Evolutionary conservation across 345 rosid species (phyloP).

Genomic region (Geranium brycei): DNA sequence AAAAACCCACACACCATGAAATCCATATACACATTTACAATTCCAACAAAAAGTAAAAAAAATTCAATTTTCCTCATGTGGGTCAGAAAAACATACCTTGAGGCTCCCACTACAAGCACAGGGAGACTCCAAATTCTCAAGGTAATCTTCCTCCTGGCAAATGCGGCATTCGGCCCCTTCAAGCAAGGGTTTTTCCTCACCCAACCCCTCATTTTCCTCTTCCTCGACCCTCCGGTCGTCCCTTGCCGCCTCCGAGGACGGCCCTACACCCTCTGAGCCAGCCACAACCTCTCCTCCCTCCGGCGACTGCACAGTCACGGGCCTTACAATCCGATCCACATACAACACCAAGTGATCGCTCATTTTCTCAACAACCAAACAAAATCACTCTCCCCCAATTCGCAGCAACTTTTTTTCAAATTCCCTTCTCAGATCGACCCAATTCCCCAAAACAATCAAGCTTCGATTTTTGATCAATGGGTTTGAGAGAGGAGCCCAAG

Average conservation of each 20-base stretch:
- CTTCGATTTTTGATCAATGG: neutral
- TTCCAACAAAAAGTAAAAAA: neutral
- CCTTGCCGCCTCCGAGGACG: constrained; percentile 7
- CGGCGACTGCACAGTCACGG: constrained; percentile 14
- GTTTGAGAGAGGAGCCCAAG: neutral
- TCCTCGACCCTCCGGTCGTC: constrained; percentile 18
- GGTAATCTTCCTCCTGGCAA: constrained; percentile 81
- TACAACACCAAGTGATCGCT: constrained; percentile 51
- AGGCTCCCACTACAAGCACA: constrained; percentile 86
- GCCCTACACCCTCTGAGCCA: constrained; percentile 10
- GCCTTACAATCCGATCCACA: constrained; percentile 44
- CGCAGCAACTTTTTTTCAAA: neutral
- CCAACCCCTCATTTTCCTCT: constrained; percentile 13
- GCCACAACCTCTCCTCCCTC: constrained; percentile 18
- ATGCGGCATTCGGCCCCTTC: constrained; percentile 72
- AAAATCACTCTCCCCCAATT: neutral
- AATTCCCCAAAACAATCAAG: neutral
- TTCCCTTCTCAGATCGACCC: neutral
- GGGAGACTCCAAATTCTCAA: constrained; percentile 63
- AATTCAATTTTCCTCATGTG: no score
- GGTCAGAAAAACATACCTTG: constrained; percentile 30
- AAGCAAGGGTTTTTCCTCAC: constrained; percentile 62
- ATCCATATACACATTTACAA: neutral
- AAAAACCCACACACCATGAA: neutral
- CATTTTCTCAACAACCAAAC: constrained; percentile 26